Base-by-base conservation (phyloP, 805 yeast species). In the Scheffersomyces ergatensis region DNA sequence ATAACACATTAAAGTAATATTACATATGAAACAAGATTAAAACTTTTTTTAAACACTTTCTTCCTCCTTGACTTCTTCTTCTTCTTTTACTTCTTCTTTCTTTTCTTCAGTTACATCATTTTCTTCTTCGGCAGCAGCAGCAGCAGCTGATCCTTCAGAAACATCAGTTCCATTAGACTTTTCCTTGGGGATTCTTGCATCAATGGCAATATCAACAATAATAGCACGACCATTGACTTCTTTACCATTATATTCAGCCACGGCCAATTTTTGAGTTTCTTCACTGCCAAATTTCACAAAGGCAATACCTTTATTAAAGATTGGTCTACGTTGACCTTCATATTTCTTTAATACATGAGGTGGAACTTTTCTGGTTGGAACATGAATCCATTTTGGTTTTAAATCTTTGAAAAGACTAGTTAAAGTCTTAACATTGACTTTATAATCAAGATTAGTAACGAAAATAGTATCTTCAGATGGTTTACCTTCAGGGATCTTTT, bases 161-260 rank as follows among this genome's bases (percentile, higher is more conserved):
- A 15, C 18, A 24, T 23, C 23, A 9, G 33, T 35, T 18, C 55
- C 58, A 21, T 55, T 61, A 25, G 54, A 64, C 7, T 55, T 67
- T 33, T 47, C 51, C 19, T 50, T 49, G 30, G 55, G 56, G 30
- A 52, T 48, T 47, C 73, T 67, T 9, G 82, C 69, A 53, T 83
- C 87, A 47, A 85, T 76, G 16, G 96, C 96, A 51, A 83, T 76
- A 49, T 82, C 83, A 44, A 85, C 88, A 34, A 75, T 65, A 43
- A 89, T 65, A 37, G 70, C 72, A 60, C 86, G 77, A 37, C 85
- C 96, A 45, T 78, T 78, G 50, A 84, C 65, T 38, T 72, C 75
- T 54, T 72, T 73, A 39, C 89, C 95, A 48, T 84, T 75, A 61
- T 82, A 81, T 54, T 79, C 77, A 27, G 72, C 79, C 45, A 87